Percentiles rank a stretch among this genome's conserved stretches.
phyloP scores from a whole-genome alignment of 768 basidiomycete genomes.

The Collybia mongolica region DNA sequence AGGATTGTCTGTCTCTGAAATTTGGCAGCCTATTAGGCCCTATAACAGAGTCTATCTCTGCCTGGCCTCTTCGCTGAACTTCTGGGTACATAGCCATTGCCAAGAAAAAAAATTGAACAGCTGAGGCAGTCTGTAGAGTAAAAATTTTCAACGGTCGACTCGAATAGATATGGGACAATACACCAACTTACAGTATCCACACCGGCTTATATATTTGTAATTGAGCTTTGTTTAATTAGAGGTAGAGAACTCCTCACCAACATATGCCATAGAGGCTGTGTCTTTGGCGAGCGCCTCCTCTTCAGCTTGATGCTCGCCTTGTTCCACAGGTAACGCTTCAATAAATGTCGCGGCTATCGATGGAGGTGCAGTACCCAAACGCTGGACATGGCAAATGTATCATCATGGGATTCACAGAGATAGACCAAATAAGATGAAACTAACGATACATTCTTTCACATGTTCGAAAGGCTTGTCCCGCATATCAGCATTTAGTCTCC shows the following conservation, averaged over 20 bases:
- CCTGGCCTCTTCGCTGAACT: slow-evolving; percentile 34
- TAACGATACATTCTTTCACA: slow-evolving; percentile 8
- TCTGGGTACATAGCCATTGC: slow-evolving; percentile 37
- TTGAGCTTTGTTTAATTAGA: too few species aligned
- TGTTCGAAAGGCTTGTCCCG: slow-evolving; percentile 28
- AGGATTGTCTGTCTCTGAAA: slow-evolving; percentile 30
- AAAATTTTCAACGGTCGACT: background rate
- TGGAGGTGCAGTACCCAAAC: slow-evolving; percentile 1
- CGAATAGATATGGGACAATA: too few species aligned
- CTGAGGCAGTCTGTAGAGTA: slow-evolving; percentile 29
- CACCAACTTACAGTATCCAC: slow-evolving; percentile 8
- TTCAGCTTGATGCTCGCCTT: background rate
- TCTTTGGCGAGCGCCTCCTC: slow-evolving; percentile 9
- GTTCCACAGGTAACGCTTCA: background rate
- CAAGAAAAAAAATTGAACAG: slow-evolving; percentile 31
- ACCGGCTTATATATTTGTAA: background rate
- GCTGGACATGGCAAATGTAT: slow-evolving; percentile 1
- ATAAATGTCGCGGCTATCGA: slow-evolving; percentile 3
- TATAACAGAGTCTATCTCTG: slow-evolving; percentile 35
- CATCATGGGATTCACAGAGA: background rate
- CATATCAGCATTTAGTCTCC: slow-evolving; percentile 29
- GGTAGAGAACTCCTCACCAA: background rate
- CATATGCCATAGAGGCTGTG: slow-evolving; percentile 10
- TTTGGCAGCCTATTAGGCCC: slow-evolving; percentile 36
- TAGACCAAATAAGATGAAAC: background rate